Percentiles rank a stretch among this genome's conserved stretches.
phyloP scores from a whole-genome alignment of 345 rosid species.

The Linum usitatissimum region DNA sequence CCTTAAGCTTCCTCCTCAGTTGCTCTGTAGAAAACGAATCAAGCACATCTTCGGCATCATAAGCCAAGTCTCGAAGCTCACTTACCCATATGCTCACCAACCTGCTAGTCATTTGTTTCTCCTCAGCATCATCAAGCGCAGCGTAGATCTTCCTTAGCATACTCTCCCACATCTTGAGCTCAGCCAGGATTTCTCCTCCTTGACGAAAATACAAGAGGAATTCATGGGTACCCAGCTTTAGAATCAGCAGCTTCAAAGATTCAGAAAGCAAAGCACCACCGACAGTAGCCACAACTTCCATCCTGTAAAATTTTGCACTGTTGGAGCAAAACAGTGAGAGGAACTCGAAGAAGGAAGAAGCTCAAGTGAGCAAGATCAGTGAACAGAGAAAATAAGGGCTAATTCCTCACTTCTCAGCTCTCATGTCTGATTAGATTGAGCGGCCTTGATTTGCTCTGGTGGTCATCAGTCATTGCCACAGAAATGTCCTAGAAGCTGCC shows the following conservation, averaged over 20 bases:
- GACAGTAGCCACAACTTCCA: not conserved
- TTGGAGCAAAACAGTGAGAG: too few relatives aligned
- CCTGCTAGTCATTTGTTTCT: constrained; percentile 12
- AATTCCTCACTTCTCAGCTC: too few relatives aligned
- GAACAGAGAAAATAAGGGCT: too few relatives aligned
- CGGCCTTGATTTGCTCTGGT: too few relatives aligned
- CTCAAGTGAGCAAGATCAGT: too few relatives aligned
- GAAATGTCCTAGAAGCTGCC: too few relatives aligned
- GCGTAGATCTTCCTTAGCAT: constrained; percentile 3
- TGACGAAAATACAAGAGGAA: not conserved
- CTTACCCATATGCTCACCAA: constrained; percentile 12
- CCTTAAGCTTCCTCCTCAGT: constrained; percentile 5
- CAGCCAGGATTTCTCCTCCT: not conserved
- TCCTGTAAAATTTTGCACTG: too few relatives aligned
- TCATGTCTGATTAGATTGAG: too few relatives aligned
- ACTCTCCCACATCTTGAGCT: constrained; percentile 10
- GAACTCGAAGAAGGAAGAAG: too few relatives aligned
- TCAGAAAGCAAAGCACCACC: constrained; percentile 7
- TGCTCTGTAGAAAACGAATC: constrained; percentile 14
- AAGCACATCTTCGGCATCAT: constrained; percentile 16
- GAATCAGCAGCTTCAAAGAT: constrained; percentile 4
- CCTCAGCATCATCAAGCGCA: constrained; percentile 16
- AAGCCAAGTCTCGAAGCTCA: constrained; percentile 13
- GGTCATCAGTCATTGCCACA: too few relatives aligned
- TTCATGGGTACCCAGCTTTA: constrained; percentile 3